Base-by-base conservation (phyloP, 345 rosid genomes). In the Trapa bicornis region DNA sequence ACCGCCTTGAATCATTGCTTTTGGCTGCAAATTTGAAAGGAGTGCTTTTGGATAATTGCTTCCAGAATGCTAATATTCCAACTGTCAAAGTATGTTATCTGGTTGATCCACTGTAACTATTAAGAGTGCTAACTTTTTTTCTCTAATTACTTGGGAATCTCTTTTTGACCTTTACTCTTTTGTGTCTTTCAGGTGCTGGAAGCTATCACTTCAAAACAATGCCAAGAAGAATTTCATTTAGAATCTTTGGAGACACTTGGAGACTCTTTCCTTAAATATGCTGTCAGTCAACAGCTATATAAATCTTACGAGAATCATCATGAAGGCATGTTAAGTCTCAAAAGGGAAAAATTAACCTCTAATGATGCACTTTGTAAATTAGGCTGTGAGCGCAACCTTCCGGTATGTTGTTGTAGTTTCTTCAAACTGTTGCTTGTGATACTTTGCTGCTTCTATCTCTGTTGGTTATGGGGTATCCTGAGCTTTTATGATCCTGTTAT, bases 191-290 rank as follows among this genome's bases (percentile, higher is more conserved):
- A 89, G 97, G 80, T 91, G 69, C 78, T 94, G 70, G 99, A 94
- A 81, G 96, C 99, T 66, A 82, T 91, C 42, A 94, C 99, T 1
- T 78, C 97, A 1, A 94, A 87, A 61, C 78, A 78, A 41, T 94
- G 99, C 76, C 88, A 78, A 66, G 97, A 94, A 75, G 75, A 73
- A 60, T 91, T 86, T 65, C 85, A 89, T 79, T 76, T 94, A 78
- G 97, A 94, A 75, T 87, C 96, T 48, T 76, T 94, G 32, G 97
- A 89, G 82, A 87, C 97, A 41, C 91, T 94, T 17, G 99, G 99
- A 2, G 99, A 94, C 74, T 89, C 97, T 53, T 91, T 94, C 71
- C 84, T 94, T 9, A 94, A 94, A 72, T 94, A 91, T 73, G 92
- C 93, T 47, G 82, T 72, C 47, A 73, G 96, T 75, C 88, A 87